Conservation (phyloP, 2,329 filamentous ascomycete genomes). For the Neocucurbitaria cava region DNA sequence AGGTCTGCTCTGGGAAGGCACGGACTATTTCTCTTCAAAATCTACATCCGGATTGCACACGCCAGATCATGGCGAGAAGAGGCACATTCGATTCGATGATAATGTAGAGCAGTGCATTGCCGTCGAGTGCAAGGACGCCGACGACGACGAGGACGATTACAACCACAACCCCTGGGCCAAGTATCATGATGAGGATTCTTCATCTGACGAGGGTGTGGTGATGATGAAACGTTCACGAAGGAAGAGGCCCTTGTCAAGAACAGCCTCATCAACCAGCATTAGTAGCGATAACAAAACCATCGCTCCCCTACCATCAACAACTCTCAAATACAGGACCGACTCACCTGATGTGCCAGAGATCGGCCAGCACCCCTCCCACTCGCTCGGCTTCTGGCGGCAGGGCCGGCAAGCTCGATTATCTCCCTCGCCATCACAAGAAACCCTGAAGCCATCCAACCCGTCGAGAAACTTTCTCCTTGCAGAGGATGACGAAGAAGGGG, state of each 20-base stretch:
- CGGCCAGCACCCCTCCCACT: slow-evolving; percentile 50
- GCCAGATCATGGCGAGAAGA: slow-evolving; percentile 68
- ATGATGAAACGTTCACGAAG: slow-evolving; percentile 76
- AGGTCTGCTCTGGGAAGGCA: slow-evolving; percentile 67
- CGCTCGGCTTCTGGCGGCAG: slow-evolving; percentile 54
- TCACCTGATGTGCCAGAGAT: slow-evolving; percentile 69
- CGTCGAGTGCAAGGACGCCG: slow-evolving; percentile 82
- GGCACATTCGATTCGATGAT: slow-evolving; percentile 95
- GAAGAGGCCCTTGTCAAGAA: slow-evolving; percentile 60
- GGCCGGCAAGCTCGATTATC: slow-evolving; percentile 60
- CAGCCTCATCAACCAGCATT: slow-evolving; percentile 62
- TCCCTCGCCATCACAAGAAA: slow-evolving; percentile 83
- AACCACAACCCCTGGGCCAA: slow-evolving; percentile 49
- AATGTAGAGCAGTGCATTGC: slow-evolving; percentile 96
- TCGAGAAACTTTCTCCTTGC: slow-evolving; percentile 71
- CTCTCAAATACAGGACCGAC: slow-evolving; percentile 82
- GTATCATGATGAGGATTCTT: slow-evolving; percentile 57
- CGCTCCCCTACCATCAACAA: slow-evolving; percentile 85
- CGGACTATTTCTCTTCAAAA: slow-evolving; percentile 70
- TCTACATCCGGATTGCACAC: slow-evolving; percentile 75
- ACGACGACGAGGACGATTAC: slow-evolving; percentile 65
- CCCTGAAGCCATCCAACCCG: slow-evolving; percentile 73
- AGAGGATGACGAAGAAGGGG: slow-evolving; percentile 58
- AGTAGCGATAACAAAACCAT: slow-evolving; percentile 80
- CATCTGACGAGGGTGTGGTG: slow-evolving; percentile 76